Percentiles rank a stretch among this genome's conserved stretches.
phyloP scores from a whole-genome alignment of 352 stramenopile species.

The Globisporangium mamillatum region DNA sequence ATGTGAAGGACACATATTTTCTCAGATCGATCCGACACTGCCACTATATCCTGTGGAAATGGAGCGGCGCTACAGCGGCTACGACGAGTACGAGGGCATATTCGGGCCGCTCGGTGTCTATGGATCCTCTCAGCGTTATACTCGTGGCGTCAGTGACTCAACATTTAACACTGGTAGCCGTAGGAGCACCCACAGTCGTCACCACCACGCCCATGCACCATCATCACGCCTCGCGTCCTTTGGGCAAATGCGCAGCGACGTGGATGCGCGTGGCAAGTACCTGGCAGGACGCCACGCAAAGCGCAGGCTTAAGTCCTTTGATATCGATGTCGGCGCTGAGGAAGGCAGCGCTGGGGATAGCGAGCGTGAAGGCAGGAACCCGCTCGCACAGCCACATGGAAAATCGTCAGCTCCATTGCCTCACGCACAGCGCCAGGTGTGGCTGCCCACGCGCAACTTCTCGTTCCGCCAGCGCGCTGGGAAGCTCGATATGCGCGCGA shows the following conservation, averaged over 20 bases:
- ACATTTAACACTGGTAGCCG: conserved; percentile 1
- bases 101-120: conserved; percentile 43
- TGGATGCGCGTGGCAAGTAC: conserved; percentile 21
- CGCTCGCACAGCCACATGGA: background rate
- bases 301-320: conserved; percentile 20
- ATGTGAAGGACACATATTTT: conserved; percentile 10
- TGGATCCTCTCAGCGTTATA: conserved; percentile 9
- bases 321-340: conserved; percentile 13
- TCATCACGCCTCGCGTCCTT: background rate
- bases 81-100: conserved; percentile 67
- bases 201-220: too few species aligned
- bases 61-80: conserved; percentile 30
- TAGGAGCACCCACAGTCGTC: background rate
- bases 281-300: conserved; percentile 22
- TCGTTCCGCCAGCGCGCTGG: conserved; percentile 69
- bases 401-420: background rate
- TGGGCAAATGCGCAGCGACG: conserved; percentile 6
- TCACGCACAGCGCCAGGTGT: conserved; percentile 40
- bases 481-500: conserved; percentile 71
- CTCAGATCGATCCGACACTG: conserved; percentile 1
- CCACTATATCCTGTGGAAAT: background rate
- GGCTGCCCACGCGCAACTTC: conserved; percentile 71
- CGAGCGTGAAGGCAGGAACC: conserved; percentile 1
- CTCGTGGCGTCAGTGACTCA: background rate
- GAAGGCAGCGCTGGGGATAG: background rate